Conservation (phyloP, 2,329 filamentous ascomycete species). For the Lecanicillium sp. region DNA sequence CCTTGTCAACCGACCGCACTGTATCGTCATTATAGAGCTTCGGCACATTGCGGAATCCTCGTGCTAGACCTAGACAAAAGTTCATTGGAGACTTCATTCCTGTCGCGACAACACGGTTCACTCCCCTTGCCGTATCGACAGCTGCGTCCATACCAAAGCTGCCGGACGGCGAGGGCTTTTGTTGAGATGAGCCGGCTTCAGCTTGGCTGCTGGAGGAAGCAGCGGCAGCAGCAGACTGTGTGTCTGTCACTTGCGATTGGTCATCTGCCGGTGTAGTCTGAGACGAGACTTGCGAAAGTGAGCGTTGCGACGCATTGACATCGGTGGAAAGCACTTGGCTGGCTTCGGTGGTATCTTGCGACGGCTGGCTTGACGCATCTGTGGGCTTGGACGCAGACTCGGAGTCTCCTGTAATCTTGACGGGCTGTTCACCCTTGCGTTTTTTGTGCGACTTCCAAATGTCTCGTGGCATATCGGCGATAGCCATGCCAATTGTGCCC, state of each 20-base stretch:
- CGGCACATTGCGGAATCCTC: constrained; percentile 83
- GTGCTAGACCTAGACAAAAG: constrained; percentile 71
- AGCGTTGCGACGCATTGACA: constrained; percentile 1
- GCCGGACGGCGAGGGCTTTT: constrained; percentile 5
- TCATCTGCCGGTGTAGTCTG: background rate
- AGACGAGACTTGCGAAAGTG: background rate
- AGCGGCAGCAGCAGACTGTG: background rate
- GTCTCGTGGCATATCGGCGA: constrained; percentile 62
- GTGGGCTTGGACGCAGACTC: background rate
- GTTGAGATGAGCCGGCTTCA: no score
- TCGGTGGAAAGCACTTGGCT: constrained; percentile 2
- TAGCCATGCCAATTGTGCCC: constrained; percentile 69
- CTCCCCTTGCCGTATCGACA: constrained; percentile 56
- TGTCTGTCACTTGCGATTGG: background rate
- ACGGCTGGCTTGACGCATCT: constrained; percentile 3
- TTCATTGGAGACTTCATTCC: constrained; percentile 76
- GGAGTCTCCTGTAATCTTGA: constrained; percentile 1
- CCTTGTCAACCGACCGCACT: constrained; percentile 68
- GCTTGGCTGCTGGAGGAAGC: no score
- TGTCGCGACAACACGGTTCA: constrained; percentile 65
- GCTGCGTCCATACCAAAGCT: constrained; percentile 42
- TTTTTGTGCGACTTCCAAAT: constrained; percentile 36
- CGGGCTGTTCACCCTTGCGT: constrained; percentile 10
- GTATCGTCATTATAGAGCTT: constrained; percentile 78
- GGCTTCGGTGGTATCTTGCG: background rate